phyloP scores from a whole-genome alignment of 768 basidiomycete species.

The Strobilomyces dryophilus region DNA sequence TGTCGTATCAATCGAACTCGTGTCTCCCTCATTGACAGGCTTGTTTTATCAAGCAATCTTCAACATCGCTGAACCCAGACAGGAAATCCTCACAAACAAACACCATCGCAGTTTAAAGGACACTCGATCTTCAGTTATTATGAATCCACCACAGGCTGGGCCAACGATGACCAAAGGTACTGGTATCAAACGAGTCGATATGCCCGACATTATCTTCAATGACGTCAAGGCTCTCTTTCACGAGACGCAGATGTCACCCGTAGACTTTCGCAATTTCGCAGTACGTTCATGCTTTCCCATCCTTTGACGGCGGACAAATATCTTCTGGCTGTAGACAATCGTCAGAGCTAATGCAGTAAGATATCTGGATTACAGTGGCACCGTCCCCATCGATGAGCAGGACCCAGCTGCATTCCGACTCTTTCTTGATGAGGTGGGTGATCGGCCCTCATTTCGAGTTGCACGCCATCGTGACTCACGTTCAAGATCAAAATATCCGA shows the following conservation, averaged over 20 bases:
- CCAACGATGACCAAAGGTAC: neutral
- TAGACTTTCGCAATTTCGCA: neutral
- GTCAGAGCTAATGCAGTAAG: neutral
- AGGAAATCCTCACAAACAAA: neutral
- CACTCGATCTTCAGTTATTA: neutral
- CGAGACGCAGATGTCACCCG: neutral
- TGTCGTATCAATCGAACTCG: neutral
- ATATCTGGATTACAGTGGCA: neutral
- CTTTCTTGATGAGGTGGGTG: slow-evolving; percentile 16
- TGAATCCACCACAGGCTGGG: neutral
- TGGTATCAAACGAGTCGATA: neutral
- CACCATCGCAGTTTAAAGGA: neutral
- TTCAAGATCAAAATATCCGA: slow-evolving; percentile 11
- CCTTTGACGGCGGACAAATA: neutral
- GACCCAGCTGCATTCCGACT: neutral
- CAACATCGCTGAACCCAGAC: neutral
- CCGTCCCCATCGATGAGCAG: slow-evolving; percentile 11
- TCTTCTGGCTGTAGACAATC: neutral
- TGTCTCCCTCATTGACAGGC: neutral
- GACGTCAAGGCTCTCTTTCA: neutral
- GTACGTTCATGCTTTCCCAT: slow-evolving; percentile 4
- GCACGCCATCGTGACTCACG: neutral
- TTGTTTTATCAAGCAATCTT: neutral
- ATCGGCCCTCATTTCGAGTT: neutral
- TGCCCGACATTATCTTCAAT: slow-evolving; percentile 6